A percentile compares a stretch with the other conserved stretches of the same genome.
Evolutionary conservation across 1,284 basidiomycete species (phyloP).

Genomic region (Puccinia novopanici): DNA sequence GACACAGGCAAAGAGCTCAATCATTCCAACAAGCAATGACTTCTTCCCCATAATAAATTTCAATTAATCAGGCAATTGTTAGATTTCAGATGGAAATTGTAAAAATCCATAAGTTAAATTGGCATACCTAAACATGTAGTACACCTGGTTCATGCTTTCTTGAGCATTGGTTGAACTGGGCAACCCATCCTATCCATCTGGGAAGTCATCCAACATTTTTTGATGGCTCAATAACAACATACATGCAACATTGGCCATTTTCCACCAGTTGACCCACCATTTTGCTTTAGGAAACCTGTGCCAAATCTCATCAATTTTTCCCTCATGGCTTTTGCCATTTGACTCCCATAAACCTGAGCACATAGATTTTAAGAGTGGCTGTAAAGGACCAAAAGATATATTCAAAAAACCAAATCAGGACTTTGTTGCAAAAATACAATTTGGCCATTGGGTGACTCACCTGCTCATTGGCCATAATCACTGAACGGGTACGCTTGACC

Average conservation of each 20-base stretch:
- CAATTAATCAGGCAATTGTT: too few species aligned
- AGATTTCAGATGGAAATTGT: too few species aligned
- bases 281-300: neutral
- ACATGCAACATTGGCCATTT: neutral
- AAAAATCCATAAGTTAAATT: too few species aligned
- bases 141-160: neutral
- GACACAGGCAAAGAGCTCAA: too few species aligned
- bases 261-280: constrained; percentile 26
- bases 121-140: constrained; percentile 23
- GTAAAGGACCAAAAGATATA: too few species aligned
- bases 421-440: neutral
- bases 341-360: neutral
- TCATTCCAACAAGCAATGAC: too few species aligned
- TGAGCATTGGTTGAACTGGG: constrained; percentile 6
- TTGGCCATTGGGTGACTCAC: neutral
- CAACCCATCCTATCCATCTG: neutral
- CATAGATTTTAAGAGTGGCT: too few species aligned
- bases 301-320: neutral
- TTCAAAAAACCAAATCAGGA: too few species aligned
- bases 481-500: neutral
- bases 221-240: neutral
- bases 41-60: too few species aligned
- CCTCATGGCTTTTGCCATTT: neutral
- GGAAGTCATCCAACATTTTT: neutral
- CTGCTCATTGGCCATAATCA: neutral